Evolutionary conservation across 441 rosid genomes (phyloP).

Genomic region (Erysimum pusillum): DNA sequence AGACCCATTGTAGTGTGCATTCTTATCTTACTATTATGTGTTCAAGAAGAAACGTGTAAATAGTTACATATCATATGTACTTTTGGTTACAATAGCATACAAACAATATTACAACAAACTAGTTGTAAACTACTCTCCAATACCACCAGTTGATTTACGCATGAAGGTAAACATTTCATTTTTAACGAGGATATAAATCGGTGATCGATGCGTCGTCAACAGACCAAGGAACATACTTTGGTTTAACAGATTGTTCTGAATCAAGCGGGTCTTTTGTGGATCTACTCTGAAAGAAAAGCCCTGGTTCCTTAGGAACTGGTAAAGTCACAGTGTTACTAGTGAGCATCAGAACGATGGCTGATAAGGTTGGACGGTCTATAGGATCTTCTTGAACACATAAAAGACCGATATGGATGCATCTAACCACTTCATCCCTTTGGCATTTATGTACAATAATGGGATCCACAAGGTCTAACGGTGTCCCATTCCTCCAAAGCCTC

Average conservation of each 20-base stretch:
- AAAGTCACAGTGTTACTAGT: slow-evolving; percentile 40
- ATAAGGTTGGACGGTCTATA: slow-evolving; percentile 60
- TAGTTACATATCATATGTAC: too few species aligned
- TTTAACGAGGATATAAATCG: slow-evolving; percentile 51
- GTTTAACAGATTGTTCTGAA: not conserved
- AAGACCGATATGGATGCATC: slow-evolving; percentile 60
- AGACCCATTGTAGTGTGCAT: too few species aligned
- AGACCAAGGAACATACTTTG: slow-evolving; percentile 32
- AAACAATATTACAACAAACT: too few species aligned
- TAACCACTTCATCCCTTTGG: slow-evolving; percentile 33
- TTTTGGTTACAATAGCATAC: too few species aligned
- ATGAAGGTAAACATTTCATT: not conserved
- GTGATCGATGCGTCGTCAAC: slow-evolving; percentile 51
- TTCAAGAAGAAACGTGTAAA: too few species aligned
- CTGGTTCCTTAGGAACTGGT: slow-evolving; percentile 48
- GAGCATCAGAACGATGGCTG: slow-evolving; percentile 60
- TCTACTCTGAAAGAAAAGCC: slow-evolving; percentile 32
- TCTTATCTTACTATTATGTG: too few species aligned
- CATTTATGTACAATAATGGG: slow-evolving; percentile 30
- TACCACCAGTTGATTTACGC: not conserved
- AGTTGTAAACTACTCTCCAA: not conserved
- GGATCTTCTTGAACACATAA: slow-evolving; percentile 66
- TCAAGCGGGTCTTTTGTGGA: not conserved
- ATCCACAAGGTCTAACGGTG: slow-evolving; percentile 44
- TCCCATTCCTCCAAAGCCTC: slow-evolving; percentile 51